Base-by-base conservation (phyloP, 2,329 filamentous ascomycete genomes). In the Geosmithia putterillii region DNA sequence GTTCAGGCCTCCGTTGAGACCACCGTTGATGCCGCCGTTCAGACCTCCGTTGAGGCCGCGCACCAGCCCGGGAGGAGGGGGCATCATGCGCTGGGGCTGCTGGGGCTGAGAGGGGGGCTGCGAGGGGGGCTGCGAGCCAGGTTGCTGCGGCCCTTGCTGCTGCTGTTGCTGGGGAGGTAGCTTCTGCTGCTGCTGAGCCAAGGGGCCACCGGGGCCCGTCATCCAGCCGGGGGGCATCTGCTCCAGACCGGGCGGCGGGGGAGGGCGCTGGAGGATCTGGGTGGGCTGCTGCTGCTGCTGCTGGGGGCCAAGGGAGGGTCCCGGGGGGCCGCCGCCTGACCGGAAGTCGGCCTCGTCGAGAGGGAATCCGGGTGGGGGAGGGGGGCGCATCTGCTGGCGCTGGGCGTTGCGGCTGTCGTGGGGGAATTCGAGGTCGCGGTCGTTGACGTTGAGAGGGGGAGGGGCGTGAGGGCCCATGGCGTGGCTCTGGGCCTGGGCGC, bases 231-330 rank as follows among this genome's bases (percentile, higher is more conserved):
- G 73, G 17, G 71, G 73, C 62, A 81, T 72, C 51, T 75, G 72
- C 39, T 79, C 76, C 36, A 82, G 60, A 7, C 78, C 77, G 2
- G 75, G 74, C 17, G 71, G 73, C 1, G 69, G 72, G 5, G 71
- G 74, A n/a, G 74, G 76, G 6, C 77, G 73, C 57, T 81, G 77
- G 19, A 82, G 58, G 43, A 82, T 81, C 54, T 81, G 77, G 4
- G 76, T 79, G 4, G 75, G 76, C 49, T 76, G 73, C 45, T 67
- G 69, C 21, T 32, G 28, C 28, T 32, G 28, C 28, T 32, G 28
- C n/a, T n/a, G n/a, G n/a, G n/a, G n/a, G n/a, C n/a, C n/a, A n/a
- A n/a, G n/a, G n/a, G n/a, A n/a, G n/a, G n/a, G n/a, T n/a, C n/a
- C n/a, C n/a, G n/a, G n/a, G n/a, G n/a, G n/a, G n/a, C n/a, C n/a